Conservation (phyloP, 2,329 filamentous ascomycete species). For the Ascochyta rabiei region DNA sequence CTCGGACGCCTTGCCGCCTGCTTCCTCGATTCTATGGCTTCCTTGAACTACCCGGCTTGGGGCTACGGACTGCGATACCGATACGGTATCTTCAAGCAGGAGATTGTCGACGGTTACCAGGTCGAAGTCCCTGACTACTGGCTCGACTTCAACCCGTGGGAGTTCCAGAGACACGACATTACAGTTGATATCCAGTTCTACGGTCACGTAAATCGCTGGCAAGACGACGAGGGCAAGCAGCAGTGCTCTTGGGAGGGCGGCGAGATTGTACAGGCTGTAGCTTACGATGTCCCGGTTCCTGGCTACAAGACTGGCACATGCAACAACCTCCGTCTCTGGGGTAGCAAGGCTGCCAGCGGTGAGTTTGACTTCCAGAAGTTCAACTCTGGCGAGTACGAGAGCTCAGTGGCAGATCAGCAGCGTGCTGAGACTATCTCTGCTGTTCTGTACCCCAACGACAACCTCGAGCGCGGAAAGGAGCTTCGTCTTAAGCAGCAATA, state of each 20-base stretch:
- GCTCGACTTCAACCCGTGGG: slow-evolving; percentile 99
- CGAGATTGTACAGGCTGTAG: slow-evolving; percentile 88
- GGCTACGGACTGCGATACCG: slow-evolving; percentile 94
- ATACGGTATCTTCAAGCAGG: slow-evolving; percentile 97
- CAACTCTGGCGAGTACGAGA: slow-evolving; percentile 97
- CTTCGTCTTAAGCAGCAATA: slow-evolving; percentile 98
- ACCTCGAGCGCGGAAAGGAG: slow-evolving; percentile 94
- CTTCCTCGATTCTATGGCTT: slow-evolving; percentile 94
- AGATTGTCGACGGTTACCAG: slow-evolving; percentile 97
- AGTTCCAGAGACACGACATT: slow-evolving; percentile 94
- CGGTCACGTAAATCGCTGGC: slow-evolving; percentile 75
- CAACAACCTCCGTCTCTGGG: slow-evolving; percentile 97
- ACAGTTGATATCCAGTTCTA: slow-evolving; percentile 98
- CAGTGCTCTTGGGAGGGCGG: slow-evolving; percentile 85
- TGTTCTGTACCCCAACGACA: slow-evolving; percentile 96
- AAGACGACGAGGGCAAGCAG: slow-evolving; percentile 76
- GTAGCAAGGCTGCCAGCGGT: slow-evolving; percentile 93
- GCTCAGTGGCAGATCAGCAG: slow-evolving; percentile 96
- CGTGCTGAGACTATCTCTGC: slow-evolving; percentile 98
- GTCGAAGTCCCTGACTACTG: slow-evolving; percentile 98
- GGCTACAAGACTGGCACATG: slow-evolving; percentile 89
- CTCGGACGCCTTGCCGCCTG: slow-evolving; percentile 93
- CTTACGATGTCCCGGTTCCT: slow-evolving; percentile 90
- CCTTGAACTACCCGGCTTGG: slow-evolving; percentile 95
- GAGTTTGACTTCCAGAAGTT: slow-evolving; percentile 99